Evolutionary conservation across 2,329 filamentous ascomycete species (phyloP).

Genomic region (Botryotinia globosa): DNA sequence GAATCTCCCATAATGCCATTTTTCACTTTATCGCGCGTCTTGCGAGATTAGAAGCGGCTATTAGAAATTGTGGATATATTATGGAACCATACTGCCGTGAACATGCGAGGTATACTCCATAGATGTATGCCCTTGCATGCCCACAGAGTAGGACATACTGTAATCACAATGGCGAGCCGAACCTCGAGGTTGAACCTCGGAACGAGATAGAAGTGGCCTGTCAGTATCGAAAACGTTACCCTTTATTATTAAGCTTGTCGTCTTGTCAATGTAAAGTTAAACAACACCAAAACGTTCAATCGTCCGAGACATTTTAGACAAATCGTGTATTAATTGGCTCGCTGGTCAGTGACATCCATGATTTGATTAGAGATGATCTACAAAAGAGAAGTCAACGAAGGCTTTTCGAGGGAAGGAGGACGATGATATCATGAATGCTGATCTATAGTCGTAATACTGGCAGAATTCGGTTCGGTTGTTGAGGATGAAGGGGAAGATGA

Average conservation of each 20-base stretch:
- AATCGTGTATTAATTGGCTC: background rate
- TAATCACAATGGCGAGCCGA: background rate
- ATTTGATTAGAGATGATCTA: constrained; percentile 8
- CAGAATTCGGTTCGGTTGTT: background rate
- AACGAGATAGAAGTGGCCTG: constrained; percentile 3
- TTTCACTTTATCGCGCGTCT: constrained; percentile 11
- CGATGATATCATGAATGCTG: constrained; percentile 11
- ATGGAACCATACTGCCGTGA: background rate
- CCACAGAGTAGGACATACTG: background rate
- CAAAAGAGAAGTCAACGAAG: background rate
- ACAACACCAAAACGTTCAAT: background rate
- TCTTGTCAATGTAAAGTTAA: constrained; percentile 7
- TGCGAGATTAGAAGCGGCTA: constrained; percentile 10
- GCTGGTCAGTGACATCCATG: constrained; percentile 15
- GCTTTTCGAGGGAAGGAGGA: background rate
- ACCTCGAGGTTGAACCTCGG: background rate
- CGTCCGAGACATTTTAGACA: constrained; percentile 10
- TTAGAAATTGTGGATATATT: background rate
- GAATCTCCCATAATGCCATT: constrained; percentile 6
- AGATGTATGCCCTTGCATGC: background rate
- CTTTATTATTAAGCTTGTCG: constrained; percentile 2
- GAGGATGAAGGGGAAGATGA: background rate
- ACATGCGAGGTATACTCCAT: background rate
- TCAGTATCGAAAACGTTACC: background rate
- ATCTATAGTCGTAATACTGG: constrained; percentile 2